Conservation (phyloP, 371 early-diverging fungal genomes). For the Capillidium rhysosporum region DNA sequence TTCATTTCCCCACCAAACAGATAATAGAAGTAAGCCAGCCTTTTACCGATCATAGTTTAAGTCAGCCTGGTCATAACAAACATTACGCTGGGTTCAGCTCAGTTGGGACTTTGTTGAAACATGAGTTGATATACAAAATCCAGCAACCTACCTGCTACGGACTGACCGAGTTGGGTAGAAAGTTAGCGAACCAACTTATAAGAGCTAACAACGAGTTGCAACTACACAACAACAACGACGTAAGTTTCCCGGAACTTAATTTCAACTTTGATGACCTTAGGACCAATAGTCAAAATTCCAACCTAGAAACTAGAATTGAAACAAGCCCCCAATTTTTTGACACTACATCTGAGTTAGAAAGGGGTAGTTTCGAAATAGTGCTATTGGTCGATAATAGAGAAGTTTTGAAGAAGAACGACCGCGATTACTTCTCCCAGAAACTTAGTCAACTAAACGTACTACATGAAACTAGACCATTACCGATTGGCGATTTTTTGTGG, state of each 20-base stretch:
- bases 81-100: slow-evolving; percentile 57
- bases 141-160: slow-evolving; percentile 36
- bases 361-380: slow-evolving; percentile 24
- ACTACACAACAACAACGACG: neutral
- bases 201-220: slow-evolving; percentile 1
- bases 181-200: slow-evolving; percentile 29
- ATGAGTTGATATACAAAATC: slow-evolving; percentile 40
- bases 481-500: slow-evolving; percentile 81
- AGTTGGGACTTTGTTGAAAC: slow-evolving; percentile 43
- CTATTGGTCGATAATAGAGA: slow-evolving; percentile 73
- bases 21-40: slow-evolving; percentile 34
- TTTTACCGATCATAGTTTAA: slow-evolving; percentile 42
- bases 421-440: slow-evolving; percentile 43
- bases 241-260: neutral
- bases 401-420: slow-evolving; percentile 35
- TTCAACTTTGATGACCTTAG: neutral
- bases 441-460: slow-evolving; percentile 32
- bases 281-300: neutral
- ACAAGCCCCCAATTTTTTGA: neutral
- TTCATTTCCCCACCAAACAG: slow-evolving; percentile 25
- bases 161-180: slow-evolving; percentile 53
- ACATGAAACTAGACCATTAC: slow-evolving; percentile 35
- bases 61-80: slow-evolving; percentile 18
- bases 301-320: neutral
- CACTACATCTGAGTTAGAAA: neutral